A percentile compares a stretch with the other conserved stretches of the same genome.
phyloP scores from a whole-genome alignment of 2,329 filamentous ascomycete genomes.

The Colletotrichum lini region DNA sequence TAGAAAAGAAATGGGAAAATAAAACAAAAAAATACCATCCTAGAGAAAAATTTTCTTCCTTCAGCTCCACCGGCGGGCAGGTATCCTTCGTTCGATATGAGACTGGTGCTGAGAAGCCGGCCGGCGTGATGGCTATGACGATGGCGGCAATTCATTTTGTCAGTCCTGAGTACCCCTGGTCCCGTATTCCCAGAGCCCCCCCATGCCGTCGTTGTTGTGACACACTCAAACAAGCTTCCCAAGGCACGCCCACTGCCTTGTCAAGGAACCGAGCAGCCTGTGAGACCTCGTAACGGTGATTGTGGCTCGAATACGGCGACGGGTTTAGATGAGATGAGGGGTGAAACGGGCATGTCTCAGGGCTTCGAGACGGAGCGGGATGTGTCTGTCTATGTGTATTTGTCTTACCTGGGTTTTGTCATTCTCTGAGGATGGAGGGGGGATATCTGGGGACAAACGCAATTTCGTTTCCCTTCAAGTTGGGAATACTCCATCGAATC shows the following conservation, averaged over 20 bases:
- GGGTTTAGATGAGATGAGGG: slow-evolving; percentile 17
- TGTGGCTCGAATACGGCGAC: slow-evolving; percentile 18
- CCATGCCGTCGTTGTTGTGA: not conserved
- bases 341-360: slow-evolving; percentile 3
- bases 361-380: not conserved
- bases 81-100: not conserved
- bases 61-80: slow-evolving; percentile 9
- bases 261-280: slow-evolving; percentile 5
- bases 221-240: slow-evolving; percentile 1
- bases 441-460: slow-evolving; percentile 3
- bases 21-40: no score
- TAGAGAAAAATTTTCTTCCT: not conserved
- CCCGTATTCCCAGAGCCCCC: not conserved
- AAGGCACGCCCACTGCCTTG: slow-evolving; percentile 12
- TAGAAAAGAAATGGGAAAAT: no score
- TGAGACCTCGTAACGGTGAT: slow-evolving; percentile 23
- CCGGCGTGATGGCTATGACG: slow-evolving; percentile 12
- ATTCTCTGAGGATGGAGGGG: not conserved
- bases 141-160: not conserved
- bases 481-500: not conserved
- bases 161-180: not conserved
- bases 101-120: slow-evolving; percentile 30
- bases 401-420: not conserved
- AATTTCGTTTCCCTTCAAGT: not conserved
- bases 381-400: not conserved